Evolutionary conservation across 257 asterid genomes (phyloP).

Genomic region (Lithospermum erythrorhizon): DNA sequence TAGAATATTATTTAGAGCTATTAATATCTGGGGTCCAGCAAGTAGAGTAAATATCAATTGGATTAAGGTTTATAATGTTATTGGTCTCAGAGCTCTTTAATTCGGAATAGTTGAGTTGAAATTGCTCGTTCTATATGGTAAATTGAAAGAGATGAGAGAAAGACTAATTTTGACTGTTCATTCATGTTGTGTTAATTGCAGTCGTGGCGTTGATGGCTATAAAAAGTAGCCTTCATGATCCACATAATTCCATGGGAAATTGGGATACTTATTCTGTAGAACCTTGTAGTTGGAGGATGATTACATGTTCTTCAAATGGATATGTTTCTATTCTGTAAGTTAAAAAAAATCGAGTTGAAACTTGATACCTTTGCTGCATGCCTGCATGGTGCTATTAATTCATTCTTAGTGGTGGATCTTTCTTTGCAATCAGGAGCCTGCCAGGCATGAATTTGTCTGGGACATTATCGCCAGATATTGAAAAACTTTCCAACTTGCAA

Average conservation of each 20-base stretch:
- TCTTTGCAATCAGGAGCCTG: slow-evolving; percentile 43
- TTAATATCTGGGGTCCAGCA: neutral
- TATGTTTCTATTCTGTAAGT: slow-evolving; percentile 87
- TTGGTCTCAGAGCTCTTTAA: neutral
- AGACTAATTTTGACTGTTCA: neutral
- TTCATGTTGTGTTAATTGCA: slow-evolving; percentile 21
- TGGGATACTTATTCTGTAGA: slow-evolving; percentile 97
- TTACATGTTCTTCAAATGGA: slow-evolving; percentile 73
- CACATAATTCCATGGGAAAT: slow-evolving; percentile 69
- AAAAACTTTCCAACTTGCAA: slow-evolving; percentile 72
- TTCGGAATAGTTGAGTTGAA: neutral
- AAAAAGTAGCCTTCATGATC: slow-evolving; percentile 60
- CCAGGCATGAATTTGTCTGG: slow-evolving; percentile 83
- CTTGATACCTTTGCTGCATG: neutral
- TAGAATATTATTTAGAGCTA: neutral
- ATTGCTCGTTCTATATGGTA: neutral
- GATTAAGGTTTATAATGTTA: neutral
- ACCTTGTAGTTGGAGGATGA: slow-evolving; percentile 99
- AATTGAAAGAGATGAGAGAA: neutral
- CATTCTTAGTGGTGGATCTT: slow-evolving; percentile 11
- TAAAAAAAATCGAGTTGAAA: neutral
- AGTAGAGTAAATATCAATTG: neutral
- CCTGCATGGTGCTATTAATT: neutral
- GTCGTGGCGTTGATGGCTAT: slow-evolving; percentile 89
- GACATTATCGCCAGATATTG: slow-evolving; percentile 67